phyloP scores from a whole-genome alignment of 2,329 filamentous ascomycete genomes.

The Metarhizium sp. region DNA sequence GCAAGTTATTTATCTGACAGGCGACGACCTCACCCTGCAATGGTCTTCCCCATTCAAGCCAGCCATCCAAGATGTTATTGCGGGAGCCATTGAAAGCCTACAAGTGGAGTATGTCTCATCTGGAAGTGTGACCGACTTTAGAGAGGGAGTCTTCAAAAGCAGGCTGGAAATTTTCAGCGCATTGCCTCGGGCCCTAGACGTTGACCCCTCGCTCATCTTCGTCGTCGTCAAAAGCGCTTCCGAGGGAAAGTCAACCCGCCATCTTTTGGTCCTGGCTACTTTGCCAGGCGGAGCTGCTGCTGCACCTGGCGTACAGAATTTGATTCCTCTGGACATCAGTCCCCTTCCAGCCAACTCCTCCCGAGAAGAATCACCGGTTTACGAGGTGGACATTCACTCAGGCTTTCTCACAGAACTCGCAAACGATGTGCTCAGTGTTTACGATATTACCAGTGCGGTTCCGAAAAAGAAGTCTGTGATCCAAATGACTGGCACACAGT shows the following conservation, averaged over 20 bases:
- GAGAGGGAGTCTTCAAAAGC: slow-evolving; percentile 46
- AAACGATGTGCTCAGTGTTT: slow-evolving; percentile 45
- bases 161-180: slow-evolving; percentile 42
- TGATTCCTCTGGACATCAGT: slow-evolving; percentile 30
- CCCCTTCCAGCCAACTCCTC: slow-evolving; percentile 20
- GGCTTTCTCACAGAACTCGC: slow-evolving; percentile 55
- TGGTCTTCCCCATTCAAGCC: slow-evolving; percentile 26
- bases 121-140: slow-evolving; percentile 36
- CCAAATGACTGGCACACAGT: slow-evolving; percentile 40
- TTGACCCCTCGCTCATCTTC: slow-evolving; percentile 42
- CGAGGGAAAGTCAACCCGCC: slow-evolving; percentile 18
- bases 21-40: slow-evolving; percentile 32
- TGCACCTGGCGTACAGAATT: slow-evolving; percentile 21
- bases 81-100: slow-evolving; percentile 24
- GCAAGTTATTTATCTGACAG: slow-evolving; percentile 50
- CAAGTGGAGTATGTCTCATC: slow-evolving; percentile 41
- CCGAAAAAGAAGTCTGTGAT: slow-evolving; percentile 51
- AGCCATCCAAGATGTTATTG: slow-evolving; percentile 24
- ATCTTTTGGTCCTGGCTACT: slow-evolving; percentile 24
- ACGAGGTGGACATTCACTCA: slow-evolving; percentile 51
- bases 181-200: slow-evolving; percentile 37
- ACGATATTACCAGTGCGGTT: slow-evolving; percentile 53
- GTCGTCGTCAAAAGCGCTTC: slow-evolving; percentile 34
- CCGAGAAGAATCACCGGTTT: slow-evolving; percentile 20
- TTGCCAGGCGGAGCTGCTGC: slow-evolving; percentile 15